A percentile compares a stretch with the other conserved stretches of the same genome.
Conservation (phyloP, 495 filamentous ascomycete species). For the Patellaria atrata region DNA sequence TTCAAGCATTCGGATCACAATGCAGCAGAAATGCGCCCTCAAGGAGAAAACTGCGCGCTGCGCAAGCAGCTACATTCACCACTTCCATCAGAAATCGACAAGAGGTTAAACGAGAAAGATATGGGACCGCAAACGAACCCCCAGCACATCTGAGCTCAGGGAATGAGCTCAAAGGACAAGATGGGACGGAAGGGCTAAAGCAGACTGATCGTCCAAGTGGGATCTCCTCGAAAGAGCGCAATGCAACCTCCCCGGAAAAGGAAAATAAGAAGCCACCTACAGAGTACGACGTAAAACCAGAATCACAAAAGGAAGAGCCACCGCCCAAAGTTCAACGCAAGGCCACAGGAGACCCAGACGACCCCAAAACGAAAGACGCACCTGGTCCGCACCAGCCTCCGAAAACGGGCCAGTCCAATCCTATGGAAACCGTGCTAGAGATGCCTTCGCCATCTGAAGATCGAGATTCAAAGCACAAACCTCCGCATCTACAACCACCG, state of each 20-base stretch:
- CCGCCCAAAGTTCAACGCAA: neutral
- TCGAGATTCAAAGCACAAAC: conserved; percentile 36
- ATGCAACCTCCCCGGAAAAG: conserved; percentile 5
- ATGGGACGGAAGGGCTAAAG: conserved; percentile 1
- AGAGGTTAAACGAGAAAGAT: conserved; percentile 29
- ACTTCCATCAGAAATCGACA: conserved; percentile 22
- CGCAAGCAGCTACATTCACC: conserved; percentile 3
- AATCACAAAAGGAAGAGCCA: conserved; percentile 15
- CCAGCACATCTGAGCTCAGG: conserved; percentile 21
- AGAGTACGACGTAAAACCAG: too few relatives aligned
- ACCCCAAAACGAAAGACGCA: too few relatives aligned
- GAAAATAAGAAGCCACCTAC: conserved; percentile 2
- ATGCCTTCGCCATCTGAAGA: conserved; percentile 38
- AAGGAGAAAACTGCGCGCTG: conserved; percentile 4
- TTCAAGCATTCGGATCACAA: conserved; percentile 6
- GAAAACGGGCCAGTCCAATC: conserved; percentile 25
- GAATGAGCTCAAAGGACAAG: conserved; percentile 5
- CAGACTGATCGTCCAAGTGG: conserved; percentile 1
- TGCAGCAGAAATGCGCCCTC: neutral
- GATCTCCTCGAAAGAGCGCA: conserved; percentile 1
- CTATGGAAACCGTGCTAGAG: conserved; percentile 52
- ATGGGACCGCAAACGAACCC: conserved; percentile 54
- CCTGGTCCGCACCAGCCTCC: conserved; percentile 16
- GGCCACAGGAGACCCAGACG: conserved; percentile 7
- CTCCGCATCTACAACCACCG: conserved; percentile 53